Evolutionary conservation across 371 early-diverging fungal species (phyloP).

Genomic region (Entomophthora muscae): DNA sequence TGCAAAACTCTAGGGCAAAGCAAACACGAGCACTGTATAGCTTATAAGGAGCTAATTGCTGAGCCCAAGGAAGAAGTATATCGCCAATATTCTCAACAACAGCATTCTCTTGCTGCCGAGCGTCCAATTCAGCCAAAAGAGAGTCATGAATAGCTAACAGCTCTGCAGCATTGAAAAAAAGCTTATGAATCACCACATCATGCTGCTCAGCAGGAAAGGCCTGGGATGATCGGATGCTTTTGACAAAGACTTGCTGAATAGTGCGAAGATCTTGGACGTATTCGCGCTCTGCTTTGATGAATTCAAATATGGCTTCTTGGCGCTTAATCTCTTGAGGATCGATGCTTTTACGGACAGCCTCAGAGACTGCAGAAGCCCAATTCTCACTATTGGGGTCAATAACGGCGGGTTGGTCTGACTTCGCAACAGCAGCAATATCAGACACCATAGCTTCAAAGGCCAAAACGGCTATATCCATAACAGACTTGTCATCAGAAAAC

Average conservation of each 20-base stretch:
- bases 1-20: constrained; percentile 58
- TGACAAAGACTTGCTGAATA: constrained; percentile 45
- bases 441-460: not conserved
- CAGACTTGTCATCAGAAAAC: not conserved
- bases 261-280: constrained; percentile 66
- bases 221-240: constrained; percentile 39
- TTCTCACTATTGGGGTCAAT: constrained; percentile 14
- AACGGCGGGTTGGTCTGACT: not conserved
- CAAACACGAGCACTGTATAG: constrained; percentile 76
- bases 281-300: constrained; percentile 74
- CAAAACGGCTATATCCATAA: not conserved
- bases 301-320: constrained; percentile 80
- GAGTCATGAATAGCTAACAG: constrained; percentile 44
- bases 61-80: constrained; percentile 50
- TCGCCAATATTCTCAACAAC: constrained; percentile 71
- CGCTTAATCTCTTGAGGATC: constrained; percentile 55
- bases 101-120: constrained; percentile 44
- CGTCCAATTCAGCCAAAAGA: constrained; percentile 38
- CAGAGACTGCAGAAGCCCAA: constrained; percentile 37
- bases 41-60: constrained; percentile 57
- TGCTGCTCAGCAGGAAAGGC: constrained; percentile 34
- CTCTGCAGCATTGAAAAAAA: constrained; percentile 68
- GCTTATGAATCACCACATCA: constrained; percentile 41
- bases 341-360: constrained; percentile 48
- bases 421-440: not conserved